Conservation (phyloP, 139 green algal genomes). For the Axilococcus clingmanii region DNA sequence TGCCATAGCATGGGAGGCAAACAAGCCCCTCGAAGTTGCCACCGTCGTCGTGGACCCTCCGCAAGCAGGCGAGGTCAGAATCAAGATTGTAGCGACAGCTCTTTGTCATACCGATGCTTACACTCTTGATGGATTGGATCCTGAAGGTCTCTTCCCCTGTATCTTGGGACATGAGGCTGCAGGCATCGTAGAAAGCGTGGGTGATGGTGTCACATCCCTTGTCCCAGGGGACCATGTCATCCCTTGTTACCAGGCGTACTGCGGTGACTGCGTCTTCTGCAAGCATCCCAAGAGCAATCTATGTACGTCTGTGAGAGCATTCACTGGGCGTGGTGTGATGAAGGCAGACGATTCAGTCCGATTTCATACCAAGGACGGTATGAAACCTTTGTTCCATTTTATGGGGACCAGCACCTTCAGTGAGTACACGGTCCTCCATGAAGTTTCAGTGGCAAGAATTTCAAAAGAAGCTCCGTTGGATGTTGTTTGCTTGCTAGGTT, state of each 20-base stretch:
- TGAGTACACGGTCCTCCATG: constrained; percentile 97
- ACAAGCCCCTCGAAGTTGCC: constrained; percentile 74
- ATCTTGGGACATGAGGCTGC: constrained; percentile 96
- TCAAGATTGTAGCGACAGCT: constrained; percentile 80
- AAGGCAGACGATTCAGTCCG: constrained; percentile 66
- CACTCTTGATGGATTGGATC: constrained; percentile 74
- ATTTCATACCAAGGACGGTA: constrained; percentile 68
- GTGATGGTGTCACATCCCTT: constrained; percentile 49
- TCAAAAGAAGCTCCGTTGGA: constrained; percentile 55
- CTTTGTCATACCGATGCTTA: constrained; percentile 96
- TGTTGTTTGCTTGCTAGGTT: constrained; percentile 84
- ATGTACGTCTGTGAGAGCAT: constrained; percentile 53
- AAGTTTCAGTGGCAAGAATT: constrained; percentile 76
- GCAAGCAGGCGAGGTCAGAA: constrained; percentile 76
- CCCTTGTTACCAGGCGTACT: constrained; percentile 59
- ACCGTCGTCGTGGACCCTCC: constrained; percentile 80
- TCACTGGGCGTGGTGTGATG: constrained; percentile 91
- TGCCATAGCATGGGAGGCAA: constrained; percentile 79
- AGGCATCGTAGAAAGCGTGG: constrained; percentile 92
- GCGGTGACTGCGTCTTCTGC: constrained; percentile 94
- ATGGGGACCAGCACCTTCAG: constrained; percentile 97
- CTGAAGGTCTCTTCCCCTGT: constrained; percentile 87
- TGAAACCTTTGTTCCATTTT: constrained; percentile 97
- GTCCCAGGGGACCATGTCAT: constrained; percentile 21
- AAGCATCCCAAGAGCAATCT: constrained; percentile 49